Conservation (phyloP, 805 yeast species). For the Metschnikowia drakensbergensis region DNA sequence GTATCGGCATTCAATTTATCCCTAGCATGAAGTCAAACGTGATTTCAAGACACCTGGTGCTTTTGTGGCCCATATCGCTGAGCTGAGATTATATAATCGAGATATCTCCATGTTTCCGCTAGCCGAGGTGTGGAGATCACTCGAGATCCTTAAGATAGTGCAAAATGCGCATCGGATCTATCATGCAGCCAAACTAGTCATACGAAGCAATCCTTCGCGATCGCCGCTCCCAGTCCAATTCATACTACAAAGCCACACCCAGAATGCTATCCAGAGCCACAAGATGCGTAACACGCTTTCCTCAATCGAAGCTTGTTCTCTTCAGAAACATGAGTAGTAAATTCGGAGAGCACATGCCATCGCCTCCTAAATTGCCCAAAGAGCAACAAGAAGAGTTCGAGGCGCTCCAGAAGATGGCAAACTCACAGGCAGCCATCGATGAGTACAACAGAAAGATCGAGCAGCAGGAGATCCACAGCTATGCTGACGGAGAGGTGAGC, state of each 20-base stretch:
- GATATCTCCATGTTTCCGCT: neutral
- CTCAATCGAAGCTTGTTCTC: neutral
- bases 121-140: neutral
- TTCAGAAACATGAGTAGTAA: slow-evolving; percentile 5
- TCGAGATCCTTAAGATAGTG: neutral
- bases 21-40: neutral
- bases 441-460: slow-evolving; percentile 55
- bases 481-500: slow-evolving; percentile 10
- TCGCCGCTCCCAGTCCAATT: neutral
- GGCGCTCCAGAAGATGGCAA: slow-evolving; percentile 73
- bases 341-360: slow-evolving; percentile 26
- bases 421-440: slow-evolving; percentile 71
- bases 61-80: no score
- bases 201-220: neutral
- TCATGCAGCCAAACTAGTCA: neutral
- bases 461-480: slow-evolving; percentile 16
- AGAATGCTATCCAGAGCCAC: neutral
- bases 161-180: neutral
- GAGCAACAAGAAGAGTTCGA: slow-evolving; percentile 92
- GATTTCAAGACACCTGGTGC: no score
- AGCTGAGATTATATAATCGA: no score
- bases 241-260: neutral
- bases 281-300: neutral
- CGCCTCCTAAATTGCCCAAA: slow-evolving; percentile 72
- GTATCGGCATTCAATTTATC: neutral